Percentiles rank a stretch among this genome's conserved stretches.
Evolutionary conservation across 1,139 yeast species (phyloP).

Genomic region (Nakaseomyces bracarensis): DNA sequence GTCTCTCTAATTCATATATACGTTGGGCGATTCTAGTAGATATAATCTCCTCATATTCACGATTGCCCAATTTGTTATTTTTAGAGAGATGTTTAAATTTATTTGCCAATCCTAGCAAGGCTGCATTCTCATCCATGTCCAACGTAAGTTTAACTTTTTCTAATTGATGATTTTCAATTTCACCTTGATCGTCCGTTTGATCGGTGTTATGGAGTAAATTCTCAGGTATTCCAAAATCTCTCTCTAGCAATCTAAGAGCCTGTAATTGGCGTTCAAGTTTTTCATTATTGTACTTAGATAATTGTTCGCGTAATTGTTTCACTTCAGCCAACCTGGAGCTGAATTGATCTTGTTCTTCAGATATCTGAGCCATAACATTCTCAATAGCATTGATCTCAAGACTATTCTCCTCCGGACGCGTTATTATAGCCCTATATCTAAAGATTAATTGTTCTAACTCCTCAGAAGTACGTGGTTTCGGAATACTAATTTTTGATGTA

Average conservation of each 20-base stretch:
- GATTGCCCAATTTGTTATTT: constrained; percentile 28
- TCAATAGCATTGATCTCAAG: constrained; percentile 33
- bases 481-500: constrained; percentile 15
- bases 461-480: constrained; percentile 23
- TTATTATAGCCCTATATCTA: constrained; percentile 28
- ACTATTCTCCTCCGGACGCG: constrained; percentile 21
- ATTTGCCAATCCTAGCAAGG: constrained; percentile 31
- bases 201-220: constrained; percentile 30
- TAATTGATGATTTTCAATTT: constrained; percentile 8
- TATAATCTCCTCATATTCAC: constrained; percentile 43
- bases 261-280: constrained; percentile 60
- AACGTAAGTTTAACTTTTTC: constrained; percentile 27
- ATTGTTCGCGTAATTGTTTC: constrained; percentile 21
- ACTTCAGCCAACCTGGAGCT: constrained; percentile 30
- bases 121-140: constrained; percentile 32
- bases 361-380: constrained; percentile 29
- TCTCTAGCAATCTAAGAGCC: constrained; percentile 68
- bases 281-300: constrained; percentile 37
- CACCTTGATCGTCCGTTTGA: not conserved
- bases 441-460: constrained; percentile 29
- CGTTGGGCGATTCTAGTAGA: constrained; percentile 57
- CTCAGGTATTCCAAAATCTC: constrained; percentile 68
- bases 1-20: constrained; percentile 60
- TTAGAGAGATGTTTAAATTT: constrained; percentile 28
- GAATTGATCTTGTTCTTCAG: constrained; percentile 35